Evolutionary conservation across 768 basidiomycete species (phyloP).

Genomic region (Phlebiopsis gigantea): DNA sequence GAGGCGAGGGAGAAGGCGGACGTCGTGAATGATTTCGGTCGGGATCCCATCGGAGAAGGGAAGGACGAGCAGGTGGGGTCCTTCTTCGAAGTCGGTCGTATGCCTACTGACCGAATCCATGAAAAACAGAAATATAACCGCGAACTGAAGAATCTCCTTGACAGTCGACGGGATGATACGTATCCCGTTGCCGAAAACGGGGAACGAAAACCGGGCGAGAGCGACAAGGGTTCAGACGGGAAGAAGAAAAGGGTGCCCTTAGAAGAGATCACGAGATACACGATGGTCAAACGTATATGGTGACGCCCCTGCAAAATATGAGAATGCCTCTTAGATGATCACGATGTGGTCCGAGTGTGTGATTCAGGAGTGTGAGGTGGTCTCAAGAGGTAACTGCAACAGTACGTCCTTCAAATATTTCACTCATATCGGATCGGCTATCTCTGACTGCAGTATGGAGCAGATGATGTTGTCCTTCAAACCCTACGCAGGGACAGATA

Average conservation of each 20-base stretch:
- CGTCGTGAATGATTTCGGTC: conserved; percentile 77
- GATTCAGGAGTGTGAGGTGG: neutral
- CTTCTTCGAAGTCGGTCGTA: neutral
- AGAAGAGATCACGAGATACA: conserved; percentile 89
- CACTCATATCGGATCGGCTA: neutral
- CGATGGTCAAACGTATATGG: conserved; percentile 94
- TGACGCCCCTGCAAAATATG: conserved; percentile 18
- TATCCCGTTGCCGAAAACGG: conserved; percentile 67
- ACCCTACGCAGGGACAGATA: too few species aligned
- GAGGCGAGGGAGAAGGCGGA: conserved; percentile 72
- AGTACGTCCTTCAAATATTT: neutral
- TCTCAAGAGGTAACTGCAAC: neutral
- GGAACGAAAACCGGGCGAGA: conserved; percentile 32
- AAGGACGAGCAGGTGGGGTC: conserved; percentile 71
- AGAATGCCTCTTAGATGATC: neutral
- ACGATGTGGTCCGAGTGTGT: neutral
- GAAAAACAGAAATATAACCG: conserved; percentile 67
- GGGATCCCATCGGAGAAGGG: conserved; percentile 90
- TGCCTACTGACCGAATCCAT: neutral
- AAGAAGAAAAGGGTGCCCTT: conserved; percentile 59
- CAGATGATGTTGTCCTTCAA: too few species aligned
- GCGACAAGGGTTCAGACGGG: conserved; percentile 14
- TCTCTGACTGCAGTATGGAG: neutral
- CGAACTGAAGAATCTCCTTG: conserved; percentile 68
- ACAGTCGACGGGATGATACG: conserved; percentile 66